These are phyloP conservation scores for Monosporascus sp. DNA, from an alignment of 2,329 filamentous ascomycete genomes.

Conservation along the genomic window DNA sequence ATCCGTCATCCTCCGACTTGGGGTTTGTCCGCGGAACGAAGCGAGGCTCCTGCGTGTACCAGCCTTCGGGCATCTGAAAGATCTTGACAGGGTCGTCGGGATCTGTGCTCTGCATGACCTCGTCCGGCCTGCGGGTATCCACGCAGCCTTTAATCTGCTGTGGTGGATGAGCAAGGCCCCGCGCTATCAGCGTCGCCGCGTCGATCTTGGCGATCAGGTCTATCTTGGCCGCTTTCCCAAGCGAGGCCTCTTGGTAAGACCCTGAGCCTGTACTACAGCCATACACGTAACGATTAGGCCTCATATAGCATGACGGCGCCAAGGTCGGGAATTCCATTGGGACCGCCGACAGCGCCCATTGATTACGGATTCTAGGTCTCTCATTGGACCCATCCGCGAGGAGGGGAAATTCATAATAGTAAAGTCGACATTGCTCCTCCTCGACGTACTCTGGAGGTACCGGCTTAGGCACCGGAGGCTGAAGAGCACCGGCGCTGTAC, in stretches of 20 bases:
- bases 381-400: constrained; percentile 10
- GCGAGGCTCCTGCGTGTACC: constrained; percentile 63
- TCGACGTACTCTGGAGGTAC: constrained; percentile 39
- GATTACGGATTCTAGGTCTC: constrained; percentile 45
- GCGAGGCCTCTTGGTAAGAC: constrained; percentile 50
- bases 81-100: constrained; percentile 52
- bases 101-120: constrained; percentile 44
- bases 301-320: constrained; percentile 51
- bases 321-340: constrained; percentile 66
- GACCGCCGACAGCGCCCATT: constrained; percentile 61
- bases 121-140: constrained; percentile 48
- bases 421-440: constrained; percentile 63
- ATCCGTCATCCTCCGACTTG: constrained; percentile 59
- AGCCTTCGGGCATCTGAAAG: constrained; percentile 56
- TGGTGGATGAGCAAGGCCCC: constrained; percentile 42
- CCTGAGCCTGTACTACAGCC: constrained; percentile 58
- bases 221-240: constrained; percentile 63
- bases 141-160: constrained; percentile 55
- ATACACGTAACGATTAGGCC: constrained; percentile 55
- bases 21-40: constrained; percentile 50
- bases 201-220: constrained; percentile 62
- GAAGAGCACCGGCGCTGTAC: constrained; percentile 60
- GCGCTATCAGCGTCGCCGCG: constrained; percentile 44
- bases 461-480: constrained; percentile 41
- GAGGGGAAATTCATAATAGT: constrained; percentile 62